Percentiles rank a stretch among this genome's conserved stretches.
These are phyloP conservation scores for Rhizophagus clarus DNA, from an alignment of 192 early-diverging fungal species.

Conservation along the genomic window DNA sequence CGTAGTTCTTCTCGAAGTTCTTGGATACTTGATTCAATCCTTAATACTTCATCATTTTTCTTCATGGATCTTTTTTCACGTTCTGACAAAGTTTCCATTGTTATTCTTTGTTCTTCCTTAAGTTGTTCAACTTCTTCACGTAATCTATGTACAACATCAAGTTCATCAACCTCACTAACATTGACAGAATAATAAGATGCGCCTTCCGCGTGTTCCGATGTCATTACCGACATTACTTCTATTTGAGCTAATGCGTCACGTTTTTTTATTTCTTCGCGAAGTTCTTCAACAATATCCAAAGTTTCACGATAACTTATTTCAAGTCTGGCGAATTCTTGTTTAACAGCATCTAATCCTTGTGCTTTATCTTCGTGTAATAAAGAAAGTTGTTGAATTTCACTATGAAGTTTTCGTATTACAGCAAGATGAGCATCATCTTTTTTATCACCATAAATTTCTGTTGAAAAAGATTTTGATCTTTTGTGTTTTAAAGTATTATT, in stretches of 20 bases:
- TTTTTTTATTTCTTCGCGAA: slow-evolving; percentile 23
- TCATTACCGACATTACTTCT: slow-evolving; percentile 23
- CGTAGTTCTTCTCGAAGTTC: slow-evolving; percentile 1
- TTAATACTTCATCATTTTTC: background rate
- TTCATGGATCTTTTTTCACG: background rate
- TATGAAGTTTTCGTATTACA: slow-evolving; percentile 18
- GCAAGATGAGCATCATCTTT: background rate
- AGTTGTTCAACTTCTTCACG: slow-evolving; percentile 26
- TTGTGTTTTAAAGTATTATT: background rate
- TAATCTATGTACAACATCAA: slow-evolving; percentile 20
- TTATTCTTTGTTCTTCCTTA: slow-evolving; percentile 12
- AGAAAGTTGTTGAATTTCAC: slow-evolving; percentile 29
- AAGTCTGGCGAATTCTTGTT: slow-evolving; percentile 24
- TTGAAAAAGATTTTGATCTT: slow-evolving; percentile 18
- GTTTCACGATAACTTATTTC: slow-evolving; percentile 31
- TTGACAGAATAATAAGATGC: background rate
- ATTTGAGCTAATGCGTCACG: slow-evolving; percentile 21
- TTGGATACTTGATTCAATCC: background rate
- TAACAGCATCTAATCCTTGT: slow-evolving; percentile 23
- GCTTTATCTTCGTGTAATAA: slow-evolving; percentile 27
- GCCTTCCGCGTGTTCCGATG: slow-evolving; percentile 12
- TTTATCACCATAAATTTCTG: slow-evolving; percentile 22
- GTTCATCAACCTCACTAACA: slow-evolving; percentile 15
- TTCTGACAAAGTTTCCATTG: slow-evolving; percentile 20
- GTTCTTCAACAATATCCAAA: slow-evolving; percentile 29